Conservation (phyloP, 1,284 basidiomycete genomes). For the Xerocomus minutiporus region DNA sequence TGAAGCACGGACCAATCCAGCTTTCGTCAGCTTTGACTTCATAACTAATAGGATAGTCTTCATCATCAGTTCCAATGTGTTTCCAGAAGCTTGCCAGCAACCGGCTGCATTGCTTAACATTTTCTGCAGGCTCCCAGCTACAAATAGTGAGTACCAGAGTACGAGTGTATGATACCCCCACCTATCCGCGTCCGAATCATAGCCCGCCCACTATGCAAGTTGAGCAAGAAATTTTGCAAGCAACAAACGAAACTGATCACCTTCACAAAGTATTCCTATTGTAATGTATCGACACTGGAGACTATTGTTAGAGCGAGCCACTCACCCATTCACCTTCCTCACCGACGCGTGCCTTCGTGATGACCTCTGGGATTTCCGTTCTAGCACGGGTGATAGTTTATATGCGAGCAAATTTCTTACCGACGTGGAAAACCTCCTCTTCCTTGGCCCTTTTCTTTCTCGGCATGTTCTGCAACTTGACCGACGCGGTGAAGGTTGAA, state of each 20-base stretch:
- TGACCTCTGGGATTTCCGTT: slow-evolving; percentile 42
- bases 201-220: slow-evolving; percentile 45
- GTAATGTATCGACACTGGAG: neutral
- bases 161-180: slow-evolving; percentile 15
- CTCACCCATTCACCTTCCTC: slow-evolving; percentile 44
- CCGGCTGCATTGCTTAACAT: slow-evolving; percentile 50
- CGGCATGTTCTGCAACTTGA: slow-evolving; percentile 19
- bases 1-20: slow-evolving; percentile 48
- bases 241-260: slow-evolving; percentile 28
- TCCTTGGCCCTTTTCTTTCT: slow-evolving; percentile 25
- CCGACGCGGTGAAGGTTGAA: neutral
- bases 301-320: slow-evolving; percentile 9
- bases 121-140: slow-evolving; percentile 65
- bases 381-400: neutral
- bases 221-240: slow-evolving; percentile 7
- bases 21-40: slow-evolving; percentile 36
- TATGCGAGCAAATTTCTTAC: slow-evolving; percentile 27
- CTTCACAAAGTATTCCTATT: slow-evolving; percentile 59
- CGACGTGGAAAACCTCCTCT: slow-evolving; percentile 49
- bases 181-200: slow-evolving; percentile 48
- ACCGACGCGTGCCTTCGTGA: slow-evolving; percentile 45
- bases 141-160: neutral
- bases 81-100: slow-evolving; percentile 60
- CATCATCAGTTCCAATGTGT: slow-evolving; percentile 52
- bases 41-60: slow-evolving; percentile 47